Conservation (phyloP, 2,329 filamentous ascomycete species). For the Paecilomyces formosus region DNA sequence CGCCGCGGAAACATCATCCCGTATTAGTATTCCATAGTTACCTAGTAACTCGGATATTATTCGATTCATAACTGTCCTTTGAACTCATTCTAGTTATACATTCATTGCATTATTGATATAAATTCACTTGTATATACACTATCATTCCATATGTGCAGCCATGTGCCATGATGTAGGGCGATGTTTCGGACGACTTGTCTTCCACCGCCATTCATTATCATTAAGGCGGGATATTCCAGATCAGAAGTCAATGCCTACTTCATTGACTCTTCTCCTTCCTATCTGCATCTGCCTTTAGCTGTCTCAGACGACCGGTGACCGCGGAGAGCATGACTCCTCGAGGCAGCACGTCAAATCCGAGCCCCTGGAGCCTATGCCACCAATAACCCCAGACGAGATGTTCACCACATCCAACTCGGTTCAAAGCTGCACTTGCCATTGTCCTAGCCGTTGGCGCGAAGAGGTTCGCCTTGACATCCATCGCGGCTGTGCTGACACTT, state of each 20-base stretch:
- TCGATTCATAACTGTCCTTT: no score
- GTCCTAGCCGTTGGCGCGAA: constrained; percentile 20
- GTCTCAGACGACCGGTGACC: neutral
- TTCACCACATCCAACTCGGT: constrained; percentile 27
- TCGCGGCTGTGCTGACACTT: constrained; percentile 19
- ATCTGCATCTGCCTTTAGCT: neutral
- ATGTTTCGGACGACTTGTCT: no score
- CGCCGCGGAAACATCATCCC: neutral
- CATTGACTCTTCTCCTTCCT: neutral
- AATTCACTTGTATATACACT: neutral
- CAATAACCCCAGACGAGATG: constrained; percentile 23
- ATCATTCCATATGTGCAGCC: no score
- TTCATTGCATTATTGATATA: neutral
- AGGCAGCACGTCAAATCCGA: neutral
- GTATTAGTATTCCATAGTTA: neutral
- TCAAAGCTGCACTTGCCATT: constrained; percentile 24
- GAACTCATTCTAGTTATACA: no score
- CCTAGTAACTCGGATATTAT: neutral
- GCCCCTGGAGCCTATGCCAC: constrained; percentile 21
- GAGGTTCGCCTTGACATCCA: constrained; percentile 13
- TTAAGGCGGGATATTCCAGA: neutral
- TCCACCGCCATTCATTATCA: no score
- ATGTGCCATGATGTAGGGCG: no score
- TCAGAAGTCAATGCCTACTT: neutral
- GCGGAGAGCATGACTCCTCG: neutral